Percentiles rank a stretch among this genome's conserved stretches.
Conservation (phyloP, 139 green algal species). For the Marvania coccoides region DNA sequence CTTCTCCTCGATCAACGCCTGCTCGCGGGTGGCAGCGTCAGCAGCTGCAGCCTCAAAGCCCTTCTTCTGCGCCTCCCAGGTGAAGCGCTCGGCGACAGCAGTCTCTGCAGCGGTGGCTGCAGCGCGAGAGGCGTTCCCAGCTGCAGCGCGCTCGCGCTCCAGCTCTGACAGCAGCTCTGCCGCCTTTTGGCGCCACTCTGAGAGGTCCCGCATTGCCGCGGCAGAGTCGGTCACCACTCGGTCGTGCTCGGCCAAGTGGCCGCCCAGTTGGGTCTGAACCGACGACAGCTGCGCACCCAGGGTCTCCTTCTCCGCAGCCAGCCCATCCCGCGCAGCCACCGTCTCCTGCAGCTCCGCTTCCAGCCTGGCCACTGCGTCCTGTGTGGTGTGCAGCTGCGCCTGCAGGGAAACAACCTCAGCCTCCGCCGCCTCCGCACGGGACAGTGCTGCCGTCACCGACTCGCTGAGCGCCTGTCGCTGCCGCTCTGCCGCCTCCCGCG, state of each 20-base stretch:
- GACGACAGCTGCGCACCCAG: background rate
- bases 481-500: conserved; percentile 3
- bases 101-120: background rate
- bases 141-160: conserved; percentile 13
- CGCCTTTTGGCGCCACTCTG: conserved; percentile 23
- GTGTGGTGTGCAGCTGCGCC: conserved; percentile 11
- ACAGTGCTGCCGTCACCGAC: background rate
- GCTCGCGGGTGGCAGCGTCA: conserved; percentile 7
- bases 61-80: background rate
- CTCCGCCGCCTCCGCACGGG: conserved; percentile 1
- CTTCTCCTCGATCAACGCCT: conserved; percentile 16
- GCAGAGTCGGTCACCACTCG: conserved; percentile 19
- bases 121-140: background rate
- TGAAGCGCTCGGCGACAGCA: background rate
- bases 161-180: conserved; percentile 25
- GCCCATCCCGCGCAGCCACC: background rate
- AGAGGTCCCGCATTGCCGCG: conserved; percentile 18
- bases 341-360: background rate
- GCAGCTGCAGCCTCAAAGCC: background rate
- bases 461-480: conserved; percentile 22
- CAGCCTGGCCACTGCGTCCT: background rate
- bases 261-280: background rate
- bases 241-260: conserved; percentile 10
- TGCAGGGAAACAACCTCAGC: conserved; percentile 1
- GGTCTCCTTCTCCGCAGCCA: background rate